These are phyloP conservation scores for Barnettozyma sp. DNA, from an alignment of 805 yeast genomes.

Conservation along the genomic window DNA sequence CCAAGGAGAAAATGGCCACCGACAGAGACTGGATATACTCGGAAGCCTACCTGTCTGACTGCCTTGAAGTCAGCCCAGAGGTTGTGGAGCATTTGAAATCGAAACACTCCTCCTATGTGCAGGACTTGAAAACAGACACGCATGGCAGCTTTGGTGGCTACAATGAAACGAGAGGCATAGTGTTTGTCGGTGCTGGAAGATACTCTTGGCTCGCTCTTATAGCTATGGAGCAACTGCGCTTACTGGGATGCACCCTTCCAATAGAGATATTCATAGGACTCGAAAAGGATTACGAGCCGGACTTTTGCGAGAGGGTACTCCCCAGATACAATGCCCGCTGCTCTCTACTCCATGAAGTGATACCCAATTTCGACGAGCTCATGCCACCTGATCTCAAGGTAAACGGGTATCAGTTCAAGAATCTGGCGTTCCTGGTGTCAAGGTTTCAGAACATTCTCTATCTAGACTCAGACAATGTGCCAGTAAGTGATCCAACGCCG, in stretches of 20 bases:
- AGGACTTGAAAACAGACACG: not conserved
- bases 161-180: constrained; percentile 38
- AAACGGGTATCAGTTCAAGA: constrained; percentile 61
- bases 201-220: constrained; percentile 66
- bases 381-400: constrained; percentile 35
- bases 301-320: constrained; percentile 53
- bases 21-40: constrained; percentile 3
- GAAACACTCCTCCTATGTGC: not conserved
- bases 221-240: constrained; percentile 55
- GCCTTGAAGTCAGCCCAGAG: constrained; percentile 1
- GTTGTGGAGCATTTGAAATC: constrained; percentile 1
- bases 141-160: constrained; percentile 1
- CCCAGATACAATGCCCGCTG: constrained; percentile 62
- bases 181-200: constrained; percentile 74
- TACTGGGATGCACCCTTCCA: constrained; percentile 55
- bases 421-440: constrained; percentile 64
- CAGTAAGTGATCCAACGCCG: constrained; percentile 51
- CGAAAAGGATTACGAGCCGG: constrained; percentile 56
- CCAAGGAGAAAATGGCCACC: constrained; percentile 3
- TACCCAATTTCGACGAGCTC: constrained; percentile 28
- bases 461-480: constrained; percentile 71
- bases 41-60: not conserved
- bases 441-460: constrained; percentile 65
- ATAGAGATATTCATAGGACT: constrained; percentile 73
- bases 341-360: constrained; percentile 45